Evolutionary conservation across 345 rosid species (phyloP), one percentile per base, ranked within the genome.

Genomic region (Eucalyptus curtisii): DNA sequence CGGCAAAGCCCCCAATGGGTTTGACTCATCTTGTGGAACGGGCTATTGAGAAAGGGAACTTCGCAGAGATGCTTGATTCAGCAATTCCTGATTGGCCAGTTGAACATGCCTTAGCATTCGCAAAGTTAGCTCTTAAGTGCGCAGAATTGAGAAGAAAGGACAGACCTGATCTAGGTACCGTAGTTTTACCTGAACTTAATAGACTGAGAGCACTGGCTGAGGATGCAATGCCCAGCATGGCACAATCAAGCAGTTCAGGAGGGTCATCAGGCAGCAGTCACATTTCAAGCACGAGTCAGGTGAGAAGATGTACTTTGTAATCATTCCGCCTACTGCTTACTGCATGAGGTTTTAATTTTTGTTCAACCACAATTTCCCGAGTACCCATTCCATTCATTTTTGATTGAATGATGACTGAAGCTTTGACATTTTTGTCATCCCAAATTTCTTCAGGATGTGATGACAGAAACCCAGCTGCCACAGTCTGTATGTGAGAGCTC

Each of bases 1-100:
- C 99, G 6, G 97, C 97, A 53, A 97, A 92, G 89, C 95, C 97
- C 82, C 98, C 98, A 48, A 98, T 97, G 99, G 99, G 99, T 52
- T 90, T 98, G 91, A 91, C 96, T 61, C 96, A 95, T 90, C 92
- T 88, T 3, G 94, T 98, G 49, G 95, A 95, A 55, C 92, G 81
- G 59, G 93, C 98, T 16, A 95, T 97, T 19, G 95, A 95, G 86
- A 92, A 90, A 4, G 96, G 98, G 88, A 94, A 79, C 55, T 94
- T 98, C 33, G 82, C 86, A 3, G 91, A 91, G 71, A 88, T 91
- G 8, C 94, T 95, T 50, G 99, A 98, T 92, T 93, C 93, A 6
- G 87, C 90, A 24, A 93, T 97, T 44, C 92, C 86, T 40, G 97
- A 97, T 89, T 97, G 99, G 99, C 99, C 99, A 7, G 20, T 95